Evolutionary conservation across 257 asterid genomes (phyloP).

Genomic region (Solanum pennellii): DNA sequence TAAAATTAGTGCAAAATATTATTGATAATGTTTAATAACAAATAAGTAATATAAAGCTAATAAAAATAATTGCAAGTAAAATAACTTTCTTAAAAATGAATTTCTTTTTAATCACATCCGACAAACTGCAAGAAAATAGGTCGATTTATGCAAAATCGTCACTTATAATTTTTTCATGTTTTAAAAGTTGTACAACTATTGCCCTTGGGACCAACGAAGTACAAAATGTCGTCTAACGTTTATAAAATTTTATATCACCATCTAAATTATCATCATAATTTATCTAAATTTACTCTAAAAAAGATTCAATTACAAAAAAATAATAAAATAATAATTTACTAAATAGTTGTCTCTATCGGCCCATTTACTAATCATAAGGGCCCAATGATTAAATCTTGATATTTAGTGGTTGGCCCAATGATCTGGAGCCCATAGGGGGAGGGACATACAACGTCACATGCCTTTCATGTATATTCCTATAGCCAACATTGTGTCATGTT

Average conservation of each 20-base stretch:
- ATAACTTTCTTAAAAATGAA: neutral
- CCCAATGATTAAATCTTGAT: neutral
- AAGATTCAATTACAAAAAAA: neutral
- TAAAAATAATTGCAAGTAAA: neutral
- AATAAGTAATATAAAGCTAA: neutral
- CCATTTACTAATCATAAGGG: neutral
- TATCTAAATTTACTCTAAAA: neutral
- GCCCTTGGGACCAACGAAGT: neutral
- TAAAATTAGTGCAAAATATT: neutral
- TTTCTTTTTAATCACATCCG: neutral
- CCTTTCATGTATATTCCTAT: slow-evolving; percentile 11
- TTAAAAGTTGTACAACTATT: neutral
- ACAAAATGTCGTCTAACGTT: neutral
- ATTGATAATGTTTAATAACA: neutral
- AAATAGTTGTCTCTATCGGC: neutral
- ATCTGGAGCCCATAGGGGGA: slow-evolving; percentile 22
- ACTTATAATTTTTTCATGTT: neutral
- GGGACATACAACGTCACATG: slow-evolving; percentile 33
- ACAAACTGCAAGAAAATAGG: neutral
- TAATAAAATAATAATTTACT: neutral
- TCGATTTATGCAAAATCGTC: neutral
- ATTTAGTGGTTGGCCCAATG: neutral
- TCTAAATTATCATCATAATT: neutral
- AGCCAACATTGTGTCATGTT: slow-evolving; percentile 53
- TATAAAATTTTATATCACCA: neutral